Percentiles rank a stretch among this genome's conserved stretches.
Evolutionary conservation across 345 rosid genomes (phyloP).

Genomic region (Brassica napus): DNA sequence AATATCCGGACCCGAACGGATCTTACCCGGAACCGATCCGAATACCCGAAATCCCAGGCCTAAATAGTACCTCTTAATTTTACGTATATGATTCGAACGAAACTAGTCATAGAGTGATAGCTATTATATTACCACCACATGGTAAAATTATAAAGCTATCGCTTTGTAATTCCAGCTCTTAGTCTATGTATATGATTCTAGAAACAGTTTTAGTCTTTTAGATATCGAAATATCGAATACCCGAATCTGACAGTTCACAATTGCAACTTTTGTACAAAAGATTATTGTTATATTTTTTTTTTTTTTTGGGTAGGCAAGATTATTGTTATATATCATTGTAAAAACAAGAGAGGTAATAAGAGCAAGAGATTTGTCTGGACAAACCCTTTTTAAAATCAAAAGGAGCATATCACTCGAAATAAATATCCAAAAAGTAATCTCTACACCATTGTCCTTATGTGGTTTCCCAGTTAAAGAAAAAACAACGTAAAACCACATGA

Average conservation of each 20-base stretch:
- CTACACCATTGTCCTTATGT: conserved; percentile 36
- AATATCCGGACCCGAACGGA: too few species aligned
- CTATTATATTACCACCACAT: not conserved
- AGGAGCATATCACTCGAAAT: conserved; percentile 24
- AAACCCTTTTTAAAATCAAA: not conserved
- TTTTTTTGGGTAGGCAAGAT: not conserved
- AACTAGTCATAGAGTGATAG: not conserved
- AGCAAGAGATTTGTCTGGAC: not conserved
- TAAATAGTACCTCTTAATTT: not conserved
- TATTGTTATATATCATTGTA: not conserved
- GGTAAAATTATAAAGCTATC: not conserved
- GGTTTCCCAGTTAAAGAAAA: conserved; percentile 41
- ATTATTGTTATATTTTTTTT: not conserved
- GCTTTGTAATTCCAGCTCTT: not conserved
- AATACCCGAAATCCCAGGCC: too few species aligned
- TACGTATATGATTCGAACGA: not conserved
- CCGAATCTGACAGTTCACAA: not conserved
- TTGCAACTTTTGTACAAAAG: not conserved
- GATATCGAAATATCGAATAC: not conserved
- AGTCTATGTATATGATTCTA: not conserved
- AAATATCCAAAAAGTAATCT: conserved; percentile 23
- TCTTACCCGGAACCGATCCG: too few species aligned
- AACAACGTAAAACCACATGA: conserved; percentile 39
- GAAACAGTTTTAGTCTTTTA: not conserved
- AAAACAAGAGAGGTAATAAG: not conserved